A percentile compares a stretch with the other conserved stretches of the same genome.
These are phyloP conservation scores for Saturnispora gosingensis DNA, from an alignment of 805 yeast genomes.

Conservation along the genomic window DNA sequence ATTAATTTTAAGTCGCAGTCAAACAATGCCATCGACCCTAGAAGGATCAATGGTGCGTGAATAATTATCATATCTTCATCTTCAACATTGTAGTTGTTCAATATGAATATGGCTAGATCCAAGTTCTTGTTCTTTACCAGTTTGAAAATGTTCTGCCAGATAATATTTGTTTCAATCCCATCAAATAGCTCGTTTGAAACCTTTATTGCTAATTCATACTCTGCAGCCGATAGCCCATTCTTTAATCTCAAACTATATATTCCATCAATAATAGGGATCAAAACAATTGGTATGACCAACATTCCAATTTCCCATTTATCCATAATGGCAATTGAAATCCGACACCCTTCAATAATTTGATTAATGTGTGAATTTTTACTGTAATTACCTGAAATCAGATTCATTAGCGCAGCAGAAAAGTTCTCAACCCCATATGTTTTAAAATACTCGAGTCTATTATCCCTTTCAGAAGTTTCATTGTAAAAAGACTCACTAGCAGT, in stretches of 20 bases:
- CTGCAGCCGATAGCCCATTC: conserved; percentile 17
- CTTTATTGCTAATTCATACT: conserved; percentile 39
- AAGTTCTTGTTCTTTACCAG: conserved; percentile 34
- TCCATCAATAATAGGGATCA: conserved; percentile 53
- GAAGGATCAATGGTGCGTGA: conserved; percentile 65
- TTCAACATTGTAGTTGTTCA: conserved; percentile 58
- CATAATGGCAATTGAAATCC: conserved; percentile 63
- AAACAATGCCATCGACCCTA: conserved; percentile 32
- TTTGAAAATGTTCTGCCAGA: conserved; percentile 58
- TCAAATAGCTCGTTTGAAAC: conserved; percentile 71
- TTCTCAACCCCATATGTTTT: conserved; percentile 41
- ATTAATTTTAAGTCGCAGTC: conserved; percentile 28
- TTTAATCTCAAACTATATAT: conserved; percentile 26
- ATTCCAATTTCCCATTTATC: conserved; percentile 95
- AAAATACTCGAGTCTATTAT: conserved; percentile 47
- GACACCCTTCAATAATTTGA: conserved; percentile 43
- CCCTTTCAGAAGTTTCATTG: conserved; percentile 1
- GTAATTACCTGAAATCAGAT: conserved; percentile 31
- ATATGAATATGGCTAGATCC: conserved; percentile 47
- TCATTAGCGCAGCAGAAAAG: conserved; percentile 45
- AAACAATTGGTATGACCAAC: conserved; percentile 55
- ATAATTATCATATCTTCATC: conserved; percentile 80
- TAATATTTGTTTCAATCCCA: conserved; percentile 69
- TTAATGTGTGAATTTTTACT: conserved; percentile 17
- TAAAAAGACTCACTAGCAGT: conserved; percentile 10